Percentiles rank a stretch among this genome's conserved stretches.
Conservation (phyloP, 148 eudicot genomes). For the Pouteria glomerata region DNA sequence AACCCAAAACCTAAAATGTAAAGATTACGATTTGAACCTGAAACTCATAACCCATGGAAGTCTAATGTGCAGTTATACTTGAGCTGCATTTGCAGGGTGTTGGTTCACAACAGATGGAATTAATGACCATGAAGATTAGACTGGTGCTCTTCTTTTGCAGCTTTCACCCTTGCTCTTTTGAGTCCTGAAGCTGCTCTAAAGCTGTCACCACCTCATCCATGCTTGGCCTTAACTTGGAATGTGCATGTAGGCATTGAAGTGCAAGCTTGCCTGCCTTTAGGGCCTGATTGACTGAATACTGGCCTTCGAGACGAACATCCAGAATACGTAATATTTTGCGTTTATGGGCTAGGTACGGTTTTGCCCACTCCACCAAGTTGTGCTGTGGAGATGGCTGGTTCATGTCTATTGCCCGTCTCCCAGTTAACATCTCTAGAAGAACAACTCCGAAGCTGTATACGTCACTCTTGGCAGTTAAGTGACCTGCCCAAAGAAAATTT, state of each 20-base stretch:
- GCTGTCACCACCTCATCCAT: constrained; percentile 44
- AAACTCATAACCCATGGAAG: too few relatives aligned
- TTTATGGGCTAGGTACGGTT: constrained; percentile 67
- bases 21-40: too few relatives aligned
- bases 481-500: constrained; percentile 38
- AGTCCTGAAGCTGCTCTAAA: constrained; percentile 38
- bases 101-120: too few relatives aligned
- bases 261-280: constrained; percentile 34
- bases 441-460: constrained; percentile 90
- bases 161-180: constrained; percentile 16
- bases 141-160: constrained; percentile 5
- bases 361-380: constrained; percentile 85
- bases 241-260: constrained; percentile 35
- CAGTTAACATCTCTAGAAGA: constrained; percentile 75
- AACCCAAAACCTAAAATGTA: too few relatives aligned
- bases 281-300: constrained; percentile 28
- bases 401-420: constrained; percentile 81
- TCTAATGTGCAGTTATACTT: too few relatives aligned
- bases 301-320: constrained; percentile 44
- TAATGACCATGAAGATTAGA: constrained; percentile 10
- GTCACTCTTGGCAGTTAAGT: constrained; percentile 76
- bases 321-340: constrained; percentile 55
- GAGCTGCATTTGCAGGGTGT: too few relatives aligned
- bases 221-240: constrained; percentile 34
- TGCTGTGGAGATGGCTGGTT: constrained; percentile 82